Evolutionary conservation across 345 rosid species (phyloP), one percentile per base, ranked within the genome.

Genomic region (Capsella bursapastoris): DNA sequence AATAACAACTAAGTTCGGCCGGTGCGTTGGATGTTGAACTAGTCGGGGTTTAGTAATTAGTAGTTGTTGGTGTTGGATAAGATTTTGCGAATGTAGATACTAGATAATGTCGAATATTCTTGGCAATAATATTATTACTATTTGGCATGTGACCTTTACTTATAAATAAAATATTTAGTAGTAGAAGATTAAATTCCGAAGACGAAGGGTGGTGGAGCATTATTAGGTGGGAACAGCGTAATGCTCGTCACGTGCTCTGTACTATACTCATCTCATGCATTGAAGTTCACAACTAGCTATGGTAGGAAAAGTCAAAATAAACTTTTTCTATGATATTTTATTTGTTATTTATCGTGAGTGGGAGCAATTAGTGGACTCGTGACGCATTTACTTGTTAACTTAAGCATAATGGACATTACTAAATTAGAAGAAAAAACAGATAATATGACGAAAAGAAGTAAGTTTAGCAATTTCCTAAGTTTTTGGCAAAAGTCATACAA

Each of bases 161-260:
- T 15, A 16, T 3, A 1, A 41, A 40, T 27, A 10, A 6, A 29
- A 22, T 32, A 13, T 8, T 15, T 4, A 28, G 5, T 37, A 8
- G 34, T 4, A 62, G 56, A 45, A 22, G 1, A 34, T 4, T 7
- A 12, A 64, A 57, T 66, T 65, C 66, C 72, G 8, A 57, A 38
- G 43, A 47, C 7, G 66, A 2, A 57, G 78, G 66, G 8, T 73
- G 65, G 77, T 73, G 78, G 66, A 35, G 16, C 4, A 27, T 74
- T 7, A 27, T 74, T 57, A 74, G 78, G 78, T 74, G 68, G 48
- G 68, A 75, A 51, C 62, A 59, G 2, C 55, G 35, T 67, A 59
- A 59, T 16, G 66, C 6, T 48, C 6, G 73, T 75, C 73, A 75
- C 73, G 73, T 68, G 73, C 63, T 48, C 27, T 49, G 45, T 66